These are phyloP conservation scores for Populus tomentosa DNA, from an alignment of 441 rosid genomes.

Conservation along the genomic window DNA sequence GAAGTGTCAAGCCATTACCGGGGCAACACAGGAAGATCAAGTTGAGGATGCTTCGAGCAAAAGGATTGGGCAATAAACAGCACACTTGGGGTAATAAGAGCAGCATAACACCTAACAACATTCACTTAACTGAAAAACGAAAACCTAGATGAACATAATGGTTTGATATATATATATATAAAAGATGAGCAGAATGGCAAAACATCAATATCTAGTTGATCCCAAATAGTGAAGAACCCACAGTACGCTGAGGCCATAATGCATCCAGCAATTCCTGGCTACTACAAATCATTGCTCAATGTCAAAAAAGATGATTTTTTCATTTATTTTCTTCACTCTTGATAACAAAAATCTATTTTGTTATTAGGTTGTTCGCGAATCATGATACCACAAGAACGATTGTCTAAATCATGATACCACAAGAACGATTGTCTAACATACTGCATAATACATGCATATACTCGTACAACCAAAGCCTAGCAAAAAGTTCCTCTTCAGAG, in stretches of 20 bases:
- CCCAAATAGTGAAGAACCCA: background rate
- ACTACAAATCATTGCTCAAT: background rate
- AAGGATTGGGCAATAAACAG: background rate
- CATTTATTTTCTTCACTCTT: background rate
- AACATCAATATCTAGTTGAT: background rate
- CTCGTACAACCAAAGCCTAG: background rate
- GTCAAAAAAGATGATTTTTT: background rate
- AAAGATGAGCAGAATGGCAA: background rate
- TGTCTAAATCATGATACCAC: background rate
- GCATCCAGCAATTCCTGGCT: background rate
- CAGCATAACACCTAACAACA: background rate
- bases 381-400: background rate
- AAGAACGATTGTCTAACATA: background rate
- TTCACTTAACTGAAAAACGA: background rate
- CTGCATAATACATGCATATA: background rate
- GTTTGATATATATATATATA: background rate
- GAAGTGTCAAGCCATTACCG: background rate
- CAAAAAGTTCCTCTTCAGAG: background rate
- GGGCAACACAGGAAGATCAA: no score
- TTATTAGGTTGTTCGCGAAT: background rate
- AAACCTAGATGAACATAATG: background rate
- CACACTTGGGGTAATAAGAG: no score
- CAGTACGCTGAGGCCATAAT: background rate
- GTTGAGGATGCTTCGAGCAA: background rate
- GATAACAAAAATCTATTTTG: background rate